phyloP scores from a whole-genome alignment of 164 flowering plant species.

The Annona cherimola region DNA sequence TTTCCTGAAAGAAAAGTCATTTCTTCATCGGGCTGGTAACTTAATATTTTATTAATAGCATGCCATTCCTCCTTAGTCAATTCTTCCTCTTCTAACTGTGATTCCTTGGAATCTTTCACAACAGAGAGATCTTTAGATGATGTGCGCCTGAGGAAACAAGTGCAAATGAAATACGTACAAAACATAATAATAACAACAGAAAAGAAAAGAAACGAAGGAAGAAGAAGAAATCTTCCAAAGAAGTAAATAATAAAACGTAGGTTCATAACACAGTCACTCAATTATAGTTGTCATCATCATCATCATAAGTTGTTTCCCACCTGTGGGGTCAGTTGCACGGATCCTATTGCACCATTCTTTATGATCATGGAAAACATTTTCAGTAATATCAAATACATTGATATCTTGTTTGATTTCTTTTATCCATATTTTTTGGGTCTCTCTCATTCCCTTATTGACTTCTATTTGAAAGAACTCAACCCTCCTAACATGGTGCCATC shows the following conservation, averaged over 20 bases:
- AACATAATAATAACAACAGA: not conserved
- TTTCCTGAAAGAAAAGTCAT: conserved; percentile 44
- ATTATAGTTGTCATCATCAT: no score
- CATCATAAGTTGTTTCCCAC: no score
- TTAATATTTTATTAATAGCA: conserved; percentile 76
- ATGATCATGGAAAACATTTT: no score
- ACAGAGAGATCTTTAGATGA: conserved; percentile 35
- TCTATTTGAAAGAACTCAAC: no score
- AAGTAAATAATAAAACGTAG: conserved; percentile 5
- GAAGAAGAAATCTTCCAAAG: conserved; percentile 1
- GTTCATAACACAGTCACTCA: not conserved
- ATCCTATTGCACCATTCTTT: no score
- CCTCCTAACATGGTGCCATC: no score
- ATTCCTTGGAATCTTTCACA: conserved; percentile 38
- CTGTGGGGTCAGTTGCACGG: no score
- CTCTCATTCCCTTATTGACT: no score
- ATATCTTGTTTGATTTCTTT: no score
- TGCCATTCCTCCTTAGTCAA: conserved; percentile 97
- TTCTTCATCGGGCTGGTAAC: conserved; percentile 86
- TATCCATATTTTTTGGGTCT: no score
- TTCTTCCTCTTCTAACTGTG: conserved; percentile 42
- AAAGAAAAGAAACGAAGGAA: not conserved
- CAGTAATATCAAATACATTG: no score
- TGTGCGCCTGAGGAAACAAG: conserved; percentile 41
- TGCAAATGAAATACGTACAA: conserved; percentile 1